Conservation (phyloP, 371 early-diverging fungal species). For the Paraphysoderma sedebokerense region DNA sequence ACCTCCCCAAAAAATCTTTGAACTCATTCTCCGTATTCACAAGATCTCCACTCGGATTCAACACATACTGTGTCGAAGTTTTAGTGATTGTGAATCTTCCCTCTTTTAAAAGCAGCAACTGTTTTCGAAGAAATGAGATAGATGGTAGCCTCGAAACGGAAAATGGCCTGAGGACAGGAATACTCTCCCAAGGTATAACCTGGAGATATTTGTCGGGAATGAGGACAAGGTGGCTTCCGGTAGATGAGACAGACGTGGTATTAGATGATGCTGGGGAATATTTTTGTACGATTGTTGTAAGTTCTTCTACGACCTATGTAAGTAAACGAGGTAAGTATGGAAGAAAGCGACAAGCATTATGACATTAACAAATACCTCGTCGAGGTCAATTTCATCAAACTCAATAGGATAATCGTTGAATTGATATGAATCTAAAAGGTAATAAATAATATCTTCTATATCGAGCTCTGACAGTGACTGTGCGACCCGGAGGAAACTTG, state of each 20-base stretch:
- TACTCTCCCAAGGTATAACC: conserved; percentile 67
- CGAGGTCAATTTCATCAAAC: conserved; percentile 29
- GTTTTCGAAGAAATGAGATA: conserved; percentile 47
- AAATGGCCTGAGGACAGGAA: conserved; percentile 43
- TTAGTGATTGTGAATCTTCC: no score
- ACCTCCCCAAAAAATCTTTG: conserved; percentile 31
- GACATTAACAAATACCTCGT: not conserved
- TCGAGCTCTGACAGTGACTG: conserved; percentile 20
- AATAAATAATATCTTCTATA: conserved; percentile 50
- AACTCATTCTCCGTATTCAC: conserved; percentile 60
- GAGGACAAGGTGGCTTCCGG: conserved; percentile 45
- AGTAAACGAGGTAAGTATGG: no score
- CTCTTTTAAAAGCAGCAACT: conserved; percentile 34
- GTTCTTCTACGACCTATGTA: no score
- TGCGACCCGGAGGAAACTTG: conserved; percentile 36
- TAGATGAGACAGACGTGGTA: not conserved
- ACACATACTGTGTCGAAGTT: conserved; percentile 48
- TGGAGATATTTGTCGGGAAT: conserved; percentile 67
- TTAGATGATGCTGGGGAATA: not conserved
- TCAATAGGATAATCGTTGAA: conserved; percentile 25
- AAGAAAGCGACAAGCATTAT: not conserved
- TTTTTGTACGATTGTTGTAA: no score
- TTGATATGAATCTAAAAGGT: conserved; percentile 42
- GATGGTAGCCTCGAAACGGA: conserved; percentile 69
- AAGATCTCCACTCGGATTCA: conserved; percentile 82